Evolutionary conservation across 345 rosid species (phyloP).

Genomic region (Balakata baccata): DNA sequence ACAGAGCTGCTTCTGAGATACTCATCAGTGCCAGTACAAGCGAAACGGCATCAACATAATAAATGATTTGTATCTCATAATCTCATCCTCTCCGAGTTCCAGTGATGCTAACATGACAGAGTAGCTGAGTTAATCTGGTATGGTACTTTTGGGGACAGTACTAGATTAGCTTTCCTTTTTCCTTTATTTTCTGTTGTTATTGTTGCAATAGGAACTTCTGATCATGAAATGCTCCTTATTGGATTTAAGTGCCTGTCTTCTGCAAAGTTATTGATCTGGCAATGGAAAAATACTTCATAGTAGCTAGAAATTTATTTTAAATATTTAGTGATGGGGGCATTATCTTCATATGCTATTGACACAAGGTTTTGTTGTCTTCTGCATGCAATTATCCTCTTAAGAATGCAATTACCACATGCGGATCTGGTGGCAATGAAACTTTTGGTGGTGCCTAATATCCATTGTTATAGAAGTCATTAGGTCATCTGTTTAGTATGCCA

Average conservation of each 20-base stretch:
- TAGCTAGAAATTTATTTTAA: not conserved
- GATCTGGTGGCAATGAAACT: not conserved
- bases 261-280: not conserved
- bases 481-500: not conserved
- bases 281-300: not conserved
- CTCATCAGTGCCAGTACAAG: constrained; percentile 51
- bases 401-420: not conserved
- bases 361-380: not conserved
- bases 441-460: not conserved
- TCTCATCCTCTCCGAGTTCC: not conserved
- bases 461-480: not conserved
- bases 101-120: constrained; percentile 3
- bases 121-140: not conserved
- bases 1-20: constrained; percentile 60
- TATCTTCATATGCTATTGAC: not conserved
- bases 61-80: constrained; percentile 24
- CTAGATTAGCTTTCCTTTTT: not conserved
- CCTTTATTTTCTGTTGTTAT: not conserved
- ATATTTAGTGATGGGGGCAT: not conserved
- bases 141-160: constrained; percentile 3
- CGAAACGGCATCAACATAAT: constrained; percentile 29
- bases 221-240: not conserved
- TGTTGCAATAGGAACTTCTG: not conserved
- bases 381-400: not conserved
- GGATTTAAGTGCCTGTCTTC: not conserved